Evolutionary conservation across 495 filamentous ascomycete species (phyloP), one percentile per base, ranked within the genome.

Genomic region (Penicillium mononematosum): DNA sequence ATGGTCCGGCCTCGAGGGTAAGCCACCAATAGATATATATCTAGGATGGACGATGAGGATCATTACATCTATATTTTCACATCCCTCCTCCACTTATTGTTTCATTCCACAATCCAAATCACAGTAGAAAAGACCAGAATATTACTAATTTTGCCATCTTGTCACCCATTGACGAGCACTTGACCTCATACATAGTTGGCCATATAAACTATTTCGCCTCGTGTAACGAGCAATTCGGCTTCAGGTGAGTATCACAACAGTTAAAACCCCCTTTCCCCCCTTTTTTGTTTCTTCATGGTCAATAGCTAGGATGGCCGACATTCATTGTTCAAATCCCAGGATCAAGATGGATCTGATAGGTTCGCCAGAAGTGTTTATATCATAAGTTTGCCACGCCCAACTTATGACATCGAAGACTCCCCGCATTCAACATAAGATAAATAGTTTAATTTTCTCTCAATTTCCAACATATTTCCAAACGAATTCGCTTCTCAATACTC

Each of bases 361-460:
- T 52, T 36, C 25, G 20, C 20, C 44, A 4, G 25, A 34, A 67
- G 58, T 64, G 51, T 64, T 64, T 62, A 58, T 51, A 67, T 67
- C 64, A 67, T 64, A 62, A 36, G 44, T 55, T 65, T 53, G 64
- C 64, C 64, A 67, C 64, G 14, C 38, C 17, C 47, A 31, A 44
- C 20, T 34, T 41, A 20, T 47, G 53, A 55, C 42, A 50, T 50
- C 44, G 36, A 20, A 39, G 24, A 39, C 44, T 56, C 61, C 64
- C 64, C 63, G 64, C 61, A 64, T 59, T 41, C 55, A 11, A 16
- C 19, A 31, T 41, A 14, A 39, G 12, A 42, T 45, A 9, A 38
- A 47, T 9, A 19, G 12, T 20, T 19, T 19, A 31, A 39, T 17
- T 39, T 17, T n/a, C 36, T 9, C n/a, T 17, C 14, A 39, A 16